Evolutionary conservation across 805 yeast genomes (phyloP), one percentile per base, ranked within the genome.

Genomic region (Starmerella etchellsii): DNA sequence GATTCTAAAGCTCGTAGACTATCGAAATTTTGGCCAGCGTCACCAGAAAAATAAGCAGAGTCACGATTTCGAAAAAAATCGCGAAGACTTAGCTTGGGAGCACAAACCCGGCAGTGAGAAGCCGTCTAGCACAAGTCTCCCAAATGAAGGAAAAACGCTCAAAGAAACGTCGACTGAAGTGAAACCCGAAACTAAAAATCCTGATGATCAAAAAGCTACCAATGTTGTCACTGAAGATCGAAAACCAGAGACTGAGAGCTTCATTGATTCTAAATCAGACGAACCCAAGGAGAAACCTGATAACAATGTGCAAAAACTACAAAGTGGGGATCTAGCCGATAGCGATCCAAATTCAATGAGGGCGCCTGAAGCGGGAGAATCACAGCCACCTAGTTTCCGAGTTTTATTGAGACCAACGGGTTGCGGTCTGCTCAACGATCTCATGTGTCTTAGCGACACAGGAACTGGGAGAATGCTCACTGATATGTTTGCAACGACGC

Each of bases 1-100:
- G 30, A 81, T 88, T 14, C 60, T 88, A 36, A 83, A 83, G 55
- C 78, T 88, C n/a, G 74, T 72, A 49, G 98, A 88, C 59, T 95
- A 87, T 58, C 66, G 96, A 20, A 68, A 71, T 43, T 65, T 34
- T 29, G 10, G 22, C 7, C 31, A 39, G 20, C 26, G 34, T 11
- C 21, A 61, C 15, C 36, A 31, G 11, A 28, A 21, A 24, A 15
- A 15, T 20, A 32, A 27, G 18, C 37, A 15, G 28, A 28, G 27
- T 29, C 32, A 33, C 23, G 41, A 39, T 24, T 32, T 28, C 32
- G 41, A n/a, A 11, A 14, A 20, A 21, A 6, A 4, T 10, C 20
- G 18, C 6, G 30, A 7, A 6, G n/a, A 27, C 14, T 7, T 7
- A 13, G 30, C 15, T 10, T 27, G 30, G 30, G 15, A n/a, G 6